Base-by-base conservation (phyloP, 371 early-diverging fungal genomes). In the Rhizopus delemar region DNA sequence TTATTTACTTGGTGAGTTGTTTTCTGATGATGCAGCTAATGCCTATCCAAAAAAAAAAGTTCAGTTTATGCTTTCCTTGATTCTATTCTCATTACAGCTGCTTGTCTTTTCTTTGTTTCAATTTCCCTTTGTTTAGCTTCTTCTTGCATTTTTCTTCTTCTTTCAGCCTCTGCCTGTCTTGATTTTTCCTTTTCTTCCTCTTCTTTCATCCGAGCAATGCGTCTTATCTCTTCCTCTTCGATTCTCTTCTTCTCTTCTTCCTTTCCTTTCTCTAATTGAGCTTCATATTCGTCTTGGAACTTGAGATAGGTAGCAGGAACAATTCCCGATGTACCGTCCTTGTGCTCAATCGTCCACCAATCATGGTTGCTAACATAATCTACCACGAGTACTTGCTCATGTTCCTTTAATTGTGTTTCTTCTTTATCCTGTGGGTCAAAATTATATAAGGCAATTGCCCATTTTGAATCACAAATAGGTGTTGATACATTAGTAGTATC, bases 341-440 rank as follows among this genome's bases (percentile, higher is more conserved):
- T 63, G 32, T 64, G 71, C 50, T 74, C 67, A 29, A 72, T 70
- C 45, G 66, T 78, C 86, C 88, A 89, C 94, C 93, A 92, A 38
- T 90, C 92, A 9, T 83, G 75, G 60, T 65, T 78, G 28, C 84
- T 84, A 0, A 83, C 74, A 65, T 82, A 75, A 62, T 93, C 90
- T 9, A 84, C 57, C 2, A 93, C 85, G 57, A 89, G 70, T 4
- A 94, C 71, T 43, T 86, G 83, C 46, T 94, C 90, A 52, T 86
- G 77, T 53, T 90, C 92, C 0, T 65, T 58, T 8, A 93, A 85
- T 13, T 75, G 69, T 5, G 93, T 66, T 63, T 94, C 93, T 39
- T 90, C 93, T 8, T 80, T 82, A n/a, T 81, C 79, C 52, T 84
- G 80, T 1, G 91, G 86, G 7, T 79, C 73, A 70, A 92, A 94